Evolutionary conservation across 2,329 filamentous ascomycete genomes (phyloP).

Genomic region (Pseudopyrenochaeta lycopersici): DNA sequence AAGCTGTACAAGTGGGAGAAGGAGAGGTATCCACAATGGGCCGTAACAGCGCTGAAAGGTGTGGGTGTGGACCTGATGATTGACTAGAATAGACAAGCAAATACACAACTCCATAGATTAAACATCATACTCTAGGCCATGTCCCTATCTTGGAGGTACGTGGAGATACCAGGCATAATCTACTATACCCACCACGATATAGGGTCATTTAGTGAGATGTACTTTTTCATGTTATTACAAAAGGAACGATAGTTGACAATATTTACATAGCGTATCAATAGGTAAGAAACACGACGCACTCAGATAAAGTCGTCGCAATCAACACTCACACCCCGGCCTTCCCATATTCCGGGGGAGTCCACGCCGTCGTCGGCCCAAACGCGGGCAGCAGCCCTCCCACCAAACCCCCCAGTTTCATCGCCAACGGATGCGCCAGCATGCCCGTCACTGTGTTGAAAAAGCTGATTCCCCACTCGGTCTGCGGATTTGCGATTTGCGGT

Average conservation of each 20-base stretch:
- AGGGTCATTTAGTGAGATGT: too few species aligned
- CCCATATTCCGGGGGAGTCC: conserved; percentile 33
- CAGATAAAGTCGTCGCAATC: too few species aligned
- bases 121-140: too few species aligned
- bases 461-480: conserved; percentile 32
- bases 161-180: too few species aligned
- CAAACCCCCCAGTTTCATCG: conserved; percentile 17
- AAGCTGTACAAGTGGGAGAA: conserved; percentile 71
- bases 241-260: too few species aligned
- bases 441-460: conserved; percentile 27
- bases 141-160: too few species aligned
- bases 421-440: conserved; percentile 18
- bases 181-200: too few species aligned
- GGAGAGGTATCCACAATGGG: conserved; percentile 80
- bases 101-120: too few species aligned
- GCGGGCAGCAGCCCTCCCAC: conserved; percentile 21
- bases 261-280: too few species aligned
- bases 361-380: conserved; percentile 20
- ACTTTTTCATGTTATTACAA: too few species aligned
- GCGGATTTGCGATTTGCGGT: conserved; percentile 35
- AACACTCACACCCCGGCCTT: neutral
- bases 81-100: neutral
- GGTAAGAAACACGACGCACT: too few species aligned
- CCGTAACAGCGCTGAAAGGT: conserved; percentile 76
- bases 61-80: conserved; percentile 70